Evolutionary conservation across 2,329 filamentous ascomycete genomes (phyloP), one percentile per base, ranked within the genome.

Genomic region (Penicillium olsonii): DNA sequence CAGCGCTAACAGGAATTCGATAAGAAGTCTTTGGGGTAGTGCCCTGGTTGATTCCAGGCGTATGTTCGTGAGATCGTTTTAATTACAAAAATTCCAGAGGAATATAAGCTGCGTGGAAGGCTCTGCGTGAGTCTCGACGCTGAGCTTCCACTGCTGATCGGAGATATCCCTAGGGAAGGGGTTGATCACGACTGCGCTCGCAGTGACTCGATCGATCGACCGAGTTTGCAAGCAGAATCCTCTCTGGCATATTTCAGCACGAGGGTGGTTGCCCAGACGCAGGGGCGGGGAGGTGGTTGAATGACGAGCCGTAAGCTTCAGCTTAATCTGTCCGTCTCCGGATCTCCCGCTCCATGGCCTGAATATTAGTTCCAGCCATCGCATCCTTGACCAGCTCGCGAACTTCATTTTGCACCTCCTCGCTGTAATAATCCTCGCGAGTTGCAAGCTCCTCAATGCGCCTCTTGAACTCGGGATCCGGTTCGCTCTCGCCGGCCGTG

Each of bases 401-500:
- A 63, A 99, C 72, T 65, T 92, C 84, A 18, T 80, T 81, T 71
- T 99, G 94, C 4, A 88, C 89, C 52, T 87, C 84, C 45, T 89
- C 85, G 5, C 84, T 87, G 61, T 92, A 79, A 63, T 96, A 95
- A 65, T 97, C 91, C 19, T 87, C 85, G 34, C 90, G 80, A 29
- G 86, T 81, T 2, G 94, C 92, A 52, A 99, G 74, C 70, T 96
- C 88, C 64, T 97, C 91, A 65, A 99, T 97, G 45, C 89, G 81
- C 58, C 87, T 79, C 65, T 87, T 84, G 59, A 99, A 90, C 59
- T 92, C 91, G 1, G 89, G 84, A 66, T 97, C 91, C 8, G 87
- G 82, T 50, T 85, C 84, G 33, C 78, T 78, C 1, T 77, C 78
- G 6, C 82, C 81, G 11, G 83, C 84, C 37, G 83, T 77, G 0